A percentile compares a stretch with the other conserved stretches of the same genome.
Conservation (phyloP, 495 filamentous ascomycete genomes). For the Friedmanniomyces endolithicus region DNA sequence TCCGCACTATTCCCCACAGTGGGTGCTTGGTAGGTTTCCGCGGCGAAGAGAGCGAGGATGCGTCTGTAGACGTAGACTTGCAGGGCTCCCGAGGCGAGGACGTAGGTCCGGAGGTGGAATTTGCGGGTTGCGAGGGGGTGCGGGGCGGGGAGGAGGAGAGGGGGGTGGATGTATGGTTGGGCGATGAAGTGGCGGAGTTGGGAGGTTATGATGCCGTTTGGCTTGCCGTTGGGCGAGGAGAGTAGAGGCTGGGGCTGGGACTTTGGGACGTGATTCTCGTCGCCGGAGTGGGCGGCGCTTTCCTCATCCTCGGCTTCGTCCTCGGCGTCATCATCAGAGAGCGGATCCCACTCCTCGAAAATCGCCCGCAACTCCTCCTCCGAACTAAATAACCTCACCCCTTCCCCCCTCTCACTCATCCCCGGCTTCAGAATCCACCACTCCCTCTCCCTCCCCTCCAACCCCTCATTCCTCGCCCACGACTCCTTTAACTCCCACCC, state of each 20-base stretch:
- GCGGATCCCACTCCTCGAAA: conserved; percentile 75
- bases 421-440: conserved; percentile 98
- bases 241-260: not conserved
- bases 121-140: conserved; percentile 51
- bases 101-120: conserved; percentile 91
- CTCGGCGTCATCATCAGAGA: conserved; percentile 40
- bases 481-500: conserved; percentile 74
- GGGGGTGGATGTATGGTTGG: conserved; percentile 89
- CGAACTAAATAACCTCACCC: conserved; percentile 75
- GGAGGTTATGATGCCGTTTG: conserved; percentile 62
- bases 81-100: conserved; percentile 63
- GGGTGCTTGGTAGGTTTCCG: conserved; percentile 43
- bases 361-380: conserved; percentile 68
- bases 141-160: conserved; percentile 52
- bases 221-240: conserved; percentile 18
- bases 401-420: conserved; percentile 93
- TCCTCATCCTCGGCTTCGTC: conserved; percentile 42
- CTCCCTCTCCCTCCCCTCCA: conserved; percentile 42
- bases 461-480: conserved; percentile 48
- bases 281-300: conserved; percentile 29
- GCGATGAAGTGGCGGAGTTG: conserved; percentile 93
- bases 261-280: conserved; percentile 14
- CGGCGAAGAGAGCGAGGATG: conserved; percentile 89
- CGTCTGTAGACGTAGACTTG: conserved; percentile 75
- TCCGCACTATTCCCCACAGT: conserved; percentile 32